Percentiles rank a stretch among this genome's conserved stretches.
Conservation (phyloP, 805 yeast species). For the Candida montana region DNA sequence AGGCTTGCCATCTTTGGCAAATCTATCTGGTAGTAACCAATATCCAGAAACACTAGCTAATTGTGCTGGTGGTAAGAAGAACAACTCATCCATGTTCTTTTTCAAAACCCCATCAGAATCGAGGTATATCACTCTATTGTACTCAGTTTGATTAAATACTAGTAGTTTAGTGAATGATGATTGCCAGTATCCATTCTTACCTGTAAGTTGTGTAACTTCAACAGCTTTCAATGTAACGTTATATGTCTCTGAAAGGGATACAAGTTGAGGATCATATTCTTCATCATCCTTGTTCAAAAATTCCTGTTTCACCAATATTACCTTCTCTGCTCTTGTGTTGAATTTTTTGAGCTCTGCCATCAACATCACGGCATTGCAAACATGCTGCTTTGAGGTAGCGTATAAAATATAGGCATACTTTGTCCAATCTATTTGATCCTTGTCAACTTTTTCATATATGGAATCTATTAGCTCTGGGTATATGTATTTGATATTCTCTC, state of each 20-base stretch:
- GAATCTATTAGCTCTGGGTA: conserved; percentile 21
- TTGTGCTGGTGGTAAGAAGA: conserved; percentile 42
- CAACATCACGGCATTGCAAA: conserved; percentile 48
- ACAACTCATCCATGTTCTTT: conserved; percentile 45
- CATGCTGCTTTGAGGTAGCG: conserved; percentile 47
- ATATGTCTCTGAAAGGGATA: conserved; percentile 5
- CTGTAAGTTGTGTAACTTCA: conserved; percentile 3
- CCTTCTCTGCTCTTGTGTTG: conserved; percentile 39
- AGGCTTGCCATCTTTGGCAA: conserved; percentile 6
- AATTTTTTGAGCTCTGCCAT: conserved; percentile 34
- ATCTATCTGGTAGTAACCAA: conserved; percentile 29
- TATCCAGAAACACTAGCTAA: conserved; percentile 44
- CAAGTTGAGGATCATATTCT: conserved; percentile 7
- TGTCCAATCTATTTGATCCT: conserved; percentile 32
- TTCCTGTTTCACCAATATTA: conserved; percentile 36
- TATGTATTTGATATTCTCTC: conserved; percentile 17
- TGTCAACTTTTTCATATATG: conserved; percentile 13
- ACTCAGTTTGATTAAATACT: conserved; percentile 44
- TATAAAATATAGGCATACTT: conserved; percentile 54
- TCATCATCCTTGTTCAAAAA: conserved; percentile 17
- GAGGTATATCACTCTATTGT: conserved; percentile 47
- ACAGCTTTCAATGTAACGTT: conserved; percentile 15
- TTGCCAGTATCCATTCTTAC: conserved; percentile 9
- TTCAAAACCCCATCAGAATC: conserved; percentile 50
- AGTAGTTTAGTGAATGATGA: conserved; percentile 51